A percentile compares a stretch with the other conserved stretches of the same genome.
phyloP scores from a whole-genome alignment of 345 rosid genomes.

The Physaria fendleri region DNA sequence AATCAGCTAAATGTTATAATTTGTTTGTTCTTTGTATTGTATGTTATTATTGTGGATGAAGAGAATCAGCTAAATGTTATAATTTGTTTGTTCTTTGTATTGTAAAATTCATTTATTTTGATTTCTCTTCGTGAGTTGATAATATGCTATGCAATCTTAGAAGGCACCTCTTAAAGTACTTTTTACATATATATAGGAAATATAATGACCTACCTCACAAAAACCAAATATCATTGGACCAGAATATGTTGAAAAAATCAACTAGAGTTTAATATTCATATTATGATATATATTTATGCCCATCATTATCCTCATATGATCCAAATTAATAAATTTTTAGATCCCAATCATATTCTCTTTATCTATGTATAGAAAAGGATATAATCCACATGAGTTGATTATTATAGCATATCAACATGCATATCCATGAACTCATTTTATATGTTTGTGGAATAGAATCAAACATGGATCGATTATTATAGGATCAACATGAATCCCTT shows the following conservation, averaged over 20 bases:
- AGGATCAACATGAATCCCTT: constrained; percentile 11
- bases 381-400: constrained; percentile 3
- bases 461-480: background rate
- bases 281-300: background rate
- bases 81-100: background rate
- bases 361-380: background rate
- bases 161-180: background rate
- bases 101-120: background rate
- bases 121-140: background rate
- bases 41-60: background rate
- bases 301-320: constrained; percentile 9
- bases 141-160: background rate
- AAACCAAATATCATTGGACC: constrained; percentile 6
- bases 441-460: constrained; percentile 10
- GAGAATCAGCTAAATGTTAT: background rate
- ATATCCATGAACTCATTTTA: background rate
- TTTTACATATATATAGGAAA: background rate
- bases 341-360: background rate
- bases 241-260: background rate
- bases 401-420: background rate
- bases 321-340: background rate
- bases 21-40: background rate
- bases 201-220: constrained; percentile 4
- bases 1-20: background rate
- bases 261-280: background rate